Conservation (phyloP, 257 asterid genomes). For the Solanum dulcamara region DNA sequence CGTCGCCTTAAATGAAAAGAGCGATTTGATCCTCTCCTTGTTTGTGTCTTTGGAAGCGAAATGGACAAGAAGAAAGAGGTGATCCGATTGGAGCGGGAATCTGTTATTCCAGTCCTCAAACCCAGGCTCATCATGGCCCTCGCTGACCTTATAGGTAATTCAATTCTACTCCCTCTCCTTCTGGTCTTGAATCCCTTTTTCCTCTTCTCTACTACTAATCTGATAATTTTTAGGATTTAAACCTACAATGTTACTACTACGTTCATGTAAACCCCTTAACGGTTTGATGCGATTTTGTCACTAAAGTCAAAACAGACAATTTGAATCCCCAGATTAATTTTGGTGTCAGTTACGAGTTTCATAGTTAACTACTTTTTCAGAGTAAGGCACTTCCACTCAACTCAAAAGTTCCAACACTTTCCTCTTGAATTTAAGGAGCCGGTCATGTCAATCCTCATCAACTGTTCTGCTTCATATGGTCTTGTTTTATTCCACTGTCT, state of each 20-base stretch:
- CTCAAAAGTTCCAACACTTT: neutral
- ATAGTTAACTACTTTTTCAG: neutral
- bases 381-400: neutral
- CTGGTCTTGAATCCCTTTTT: neutral
- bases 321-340: neutral
- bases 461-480: neutral
- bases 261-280: too few species aligned
- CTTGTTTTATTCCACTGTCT: neutral
- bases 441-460: neutral
- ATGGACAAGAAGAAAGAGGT: slow-evolving; percentile 39
- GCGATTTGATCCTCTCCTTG: neutral
- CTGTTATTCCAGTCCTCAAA: slow-evolving; percentile 90
- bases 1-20: neutral
- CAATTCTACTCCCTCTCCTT: neutral
- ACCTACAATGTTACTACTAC: neutral
- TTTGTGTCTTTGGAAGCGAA: neutral
- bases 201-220: neutral
- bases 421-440: neutral
- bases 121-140: slow-evolving; percentile 88
- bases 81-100: slow-evolving; percentile 83
- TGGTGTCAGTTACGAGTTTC: too few species aligned
- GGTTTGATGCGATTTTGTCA: too few species aligned
- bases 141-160: slow-evolving; percentile 80
- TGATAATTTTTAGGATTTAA: neutral
- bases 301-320: too few species aligned